Evolutionary conservation across 768 basidiomycete genomes (phyloP).

Genomic region (Leccinum fibrillosum): DNA sequence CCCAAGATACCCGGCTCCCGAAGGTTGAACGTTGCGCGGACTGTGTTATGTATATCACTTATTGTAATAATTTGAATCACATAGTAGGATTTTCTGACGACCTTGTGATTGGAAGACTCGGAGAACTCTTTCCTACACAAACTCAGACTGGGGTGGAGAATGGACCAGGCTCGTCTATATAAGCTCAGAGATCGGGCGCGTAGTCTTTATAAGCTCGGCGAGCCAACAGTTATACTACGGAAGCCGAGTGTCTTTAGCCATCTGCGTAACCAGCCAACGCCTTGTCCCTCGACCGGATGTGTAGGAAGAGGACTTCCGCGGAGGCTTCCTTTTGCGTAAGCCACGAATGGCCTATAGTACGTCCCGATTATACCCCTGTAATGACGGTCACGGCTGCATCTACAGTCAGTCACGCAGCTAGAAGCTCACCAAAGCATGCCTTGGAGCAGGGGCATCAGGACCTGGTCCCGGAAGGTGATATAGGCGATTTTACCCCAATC

Average conservation of each 20-base stretch:
- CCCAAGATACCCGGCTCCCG: background rate
- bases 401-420: background rate
- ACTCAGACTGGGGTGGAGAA: background rate
- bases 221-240: constrained; percentile 26
- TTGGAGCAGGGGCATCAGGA: constrained; percentile 64
- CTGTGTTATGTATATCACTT: background rate
- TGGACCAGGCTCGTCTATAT: background rate
- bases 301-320: constrained; percentile 5
- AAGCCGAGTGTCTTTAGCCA: constrained; percentile 30
- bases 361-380: constrained; percentile 30
- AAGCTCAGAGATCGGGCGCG: background rate
- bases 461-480: constrained; percentile 66
- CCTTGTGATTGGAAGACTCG: background rate
- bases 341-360: constrained; percentile 31
- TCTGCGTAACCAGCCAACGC: constrained; percentile 30
- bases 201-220: constrained; percentile 18
- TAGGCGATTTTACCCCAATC: constrained; percentile 60
- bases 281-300: constrained; percentile 26
- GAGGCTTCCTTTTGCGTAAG: constrained; percentile 20
- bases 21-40: too few relatives aligned
- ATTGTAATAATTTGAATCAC: background rate
- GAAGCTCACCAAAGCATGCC: constrained; percentile 59
- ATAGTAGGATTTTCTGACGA: background rate
- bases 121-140: background rate
- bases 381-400: constrained; percentile 1